phyloP scores from a whole-genome alignment of 768 basidiomycete species.

The Leccinum rimulosum region DNA sequence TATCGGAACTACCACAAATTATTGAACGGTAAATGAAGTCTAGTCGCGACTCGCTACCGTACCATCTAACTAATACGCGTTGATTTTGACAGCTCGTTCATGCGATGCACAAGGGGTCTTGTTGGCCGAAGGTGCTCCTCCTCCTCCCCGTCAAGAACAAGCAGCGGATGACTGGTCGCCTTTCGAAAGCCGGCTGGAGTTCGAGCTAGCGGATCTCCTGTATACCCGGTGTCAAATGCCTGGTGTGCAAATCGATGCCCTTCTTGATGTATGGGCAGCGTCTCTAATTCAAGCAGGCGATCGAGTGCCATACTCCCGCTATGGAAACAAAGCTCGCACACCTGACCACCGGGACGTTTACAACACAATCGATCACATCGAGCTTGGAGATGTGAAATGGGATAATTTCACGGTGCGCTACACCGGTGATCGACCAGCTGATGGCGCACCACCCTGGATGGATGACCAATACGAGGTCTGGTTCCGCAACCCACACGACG shows the following conservation, averaged over 20 bases:
- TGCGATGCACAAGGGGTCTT: background rate
- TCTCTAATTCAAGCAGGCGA: background rate
- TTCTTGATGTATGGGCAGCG: background rate
- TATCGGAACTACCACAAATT: background rate
- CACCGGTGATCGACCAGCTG: background rate
- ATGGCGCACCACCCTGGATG: background rate
- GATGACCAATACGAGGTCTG: background rate
- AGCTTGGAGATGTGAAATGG: background rate
- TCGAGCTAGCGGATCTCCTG: background rate
- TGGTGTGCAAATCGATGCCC: background rate
- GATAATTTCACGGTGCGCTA: background rate
- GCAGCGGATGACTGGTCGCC: background rate
- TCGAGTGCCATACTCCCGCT: background rate
- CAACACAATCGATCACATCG: background rate
- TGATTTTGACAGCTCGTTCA: background rate
- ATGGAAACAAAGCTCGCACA: background rate
- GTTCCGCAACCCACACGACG: background rate
- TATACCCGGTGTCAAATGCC: background rate
- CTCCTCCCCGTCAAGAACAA: background rate
- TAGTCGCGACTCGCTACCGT: no score
- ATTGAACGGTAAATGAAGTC: background rate
- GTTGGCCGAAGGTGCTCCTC: background rate
- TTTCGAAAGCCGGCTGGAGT: background rate
- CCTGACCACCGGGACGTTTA: background rate
- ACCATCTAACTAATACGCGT: background rate